Evolutionary conservation across 179 eudicot species (phyloP).

Genomic region (Amaranthus tricolor): DNA sequence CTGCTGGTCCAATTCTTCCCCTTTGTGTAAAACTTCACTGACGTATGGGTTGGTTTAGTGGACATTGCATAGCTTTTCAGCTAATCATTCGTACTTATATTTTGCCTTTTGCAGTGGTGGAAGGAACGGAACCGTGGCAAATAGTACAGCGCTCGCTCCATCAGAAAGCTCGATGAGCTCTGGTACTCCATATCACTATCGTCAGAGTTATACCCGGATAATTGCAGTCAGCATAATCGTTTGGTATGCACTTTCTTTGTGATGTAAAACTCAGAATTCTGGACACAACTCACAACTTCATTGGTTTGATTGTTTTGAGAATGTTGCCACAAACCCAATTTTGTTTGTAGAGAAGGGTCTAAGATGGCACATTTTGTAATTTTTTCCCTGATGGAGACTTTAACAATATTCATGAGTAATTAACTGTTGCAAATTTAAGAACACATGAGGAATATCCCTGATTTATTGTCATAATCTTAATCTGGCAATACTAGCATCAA

Average conservation of each 20-base stretch:
- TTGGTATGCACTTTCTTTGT: constrained; percentile 35
- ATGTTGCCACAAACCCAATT: constrained; percentile 37
- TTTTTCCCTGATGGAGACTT: too few species aligned
- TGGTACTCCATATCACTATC: constrained; percentile 30
- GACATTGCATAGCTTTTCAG: background rate
- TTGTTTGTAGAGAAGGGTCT: constrained; percentile 38
- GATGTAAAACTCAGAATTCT: constrained; percentile 4
- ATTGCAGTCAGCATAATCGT: constrained; percentile 25
- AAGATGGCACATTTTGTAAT: constrained; percentile 7
- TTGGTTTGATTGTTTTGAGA: constrained; percentile 11
- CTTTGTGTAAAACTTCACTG: too few species aligned
- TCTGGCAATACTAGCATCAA: too few species aligned
- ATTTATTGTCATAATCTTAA: too few species aligned
- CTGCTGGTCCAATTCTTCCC: background rate
- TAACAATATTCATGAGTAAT: too few species aligned
- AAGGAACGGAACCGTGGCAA: constrained; percentile 50
- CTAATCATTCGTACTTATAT: background rate
- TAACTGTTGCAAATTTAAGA: too few species aligned
- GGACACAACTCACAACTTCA: constrained; percentile 5
- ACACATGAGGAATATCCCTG: too few species aligned
- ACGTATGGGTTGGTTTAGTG: background rate
- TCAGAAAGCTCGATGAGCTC: constrained; percentile 60
- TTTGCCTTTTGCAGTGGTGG: constrained; percentile 46
- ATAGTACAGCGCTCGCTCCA: constrained; percentile 64
- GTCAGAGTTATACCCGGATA: constrained; percentile 15